Base-by-base conservation (phyloP, 2,329 filamentous ascomycete species). In the Trichoderma sp. region DNA sequence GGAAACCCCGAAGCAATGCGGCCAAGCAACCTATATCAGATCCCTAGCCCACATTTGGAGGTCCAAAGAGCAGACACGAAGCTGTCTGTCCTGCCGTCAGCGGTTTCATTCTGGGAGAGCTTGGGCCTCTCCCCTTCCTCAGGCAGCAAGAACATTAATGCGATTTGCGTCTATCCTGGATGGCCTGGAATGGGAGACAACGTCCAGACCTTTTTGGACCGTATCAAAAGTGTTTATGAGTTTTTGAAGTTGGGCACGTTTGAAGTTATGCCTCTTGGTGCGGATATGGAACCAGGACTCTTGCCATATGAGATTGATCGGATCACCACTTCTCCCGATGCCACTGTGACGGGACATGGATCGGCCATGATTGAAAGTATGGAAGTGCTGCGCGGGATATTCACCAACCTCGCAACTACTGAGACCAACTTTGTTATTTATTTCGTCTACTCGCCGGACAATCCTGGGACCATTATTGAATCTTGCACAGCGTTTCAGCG, bases 21-120 rank as follows among this genome's bases (percentile, higher is more conserved):
- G 74, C 84, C 87, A 0, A 89, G 84, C 71, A 89, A 87, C 77
- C 83, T 92, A 3, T 93, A 93, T 77, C 86, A 88, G 56, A 89
- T 97, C 2, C 89, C 90, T 1, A 86, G 91, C 0, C 94, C 94
- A 1, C 92, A 94, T 79, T 85, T 97, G 50, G 91, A 94, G 78
- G 86, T 97, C 12, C 91, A 92, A 66, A 89, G 94, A 71, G 90
- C 91, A 24, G 93, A 95, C 53, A 88, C 88, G 2, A 90, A 89
- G 65, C 89, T 95, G 74, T 94, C 95, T 12, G 87, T 97, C 53
- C 86, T 96, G 27, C 93, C 94, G 2, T 90, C 94, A 0, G 93
- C 93, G 0, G 85, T 96, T 24, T 85, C 89, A 1, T 97, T 97
- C 80, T 97, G 94, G 95, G 94, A 97, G 81, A 91, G 92, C 64